phyloP scores from a whole-genome alignment of 2,329 filamentous ascomycete species.

The Neonectria hederae region DNA sequence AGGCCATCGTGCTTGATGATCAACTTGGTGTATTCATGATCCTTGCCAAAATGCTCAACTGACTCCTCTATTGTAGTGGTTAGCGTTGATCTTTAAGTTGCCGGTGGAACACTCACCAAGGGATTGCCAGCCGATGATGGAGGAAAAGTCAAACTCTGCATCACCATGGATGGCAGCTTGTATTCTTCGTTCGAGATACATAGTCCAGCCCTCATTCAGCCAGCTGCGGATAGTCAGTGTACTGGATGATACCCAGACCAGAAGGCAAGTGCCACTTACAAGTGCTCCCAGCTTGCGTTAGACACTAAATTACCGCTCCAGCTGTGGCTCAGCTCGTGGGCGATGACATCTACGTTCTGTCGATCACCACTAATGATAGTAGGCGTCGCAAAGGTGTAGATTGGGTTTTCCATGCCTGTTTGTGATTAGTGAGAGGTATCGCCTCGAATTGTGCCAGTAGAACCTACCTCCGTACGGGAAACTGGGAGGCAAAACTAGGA shows the following conservation, averaged over 20 bases:
- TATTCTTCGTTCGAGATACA: constrained; percentile 90
- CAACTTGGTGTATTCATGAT: constrained; percentile 94
- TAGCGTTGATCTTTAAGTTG: constrained; percentile 7
- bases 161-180: constrained; percentile 82
- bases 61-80: constrained; percentile 68
- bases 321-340: constrained; percentile 79
- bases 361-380: constrained; percentile 91
- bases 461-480: constrained; percentile 83
- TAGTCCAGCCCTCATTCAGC: constrained; percentile 88
- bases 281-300: constrained; percentile 84
- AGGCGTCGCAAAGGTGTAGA: constrained; percentile 95
- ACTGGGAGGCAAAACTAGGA: constrained; percentile 86
- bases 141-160: constrained; percentile 88
- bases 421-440: constrained; percentile 5
- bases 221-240: constrained; percentile 55
- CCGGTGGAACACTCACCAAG: constrained; percentile 60
- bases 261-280: constrained; percentile 54
- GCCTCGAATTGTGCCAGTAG: not conserved
- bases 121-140: constrained; percentile 95
- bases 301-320: constrained; percentile 92
- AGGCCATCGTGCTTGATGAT: constrained; percentile 87
- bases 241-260: no score
- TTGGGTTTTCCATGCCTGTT: constrained; percentile 85
- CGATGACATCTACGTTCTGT: constrained; percentile 95
- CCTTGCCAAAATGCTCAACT: constrained; percentile 78